phyloP scores from a whole-genome alignment of 148 eudicot genomes.

The Salicornia ramosissima region DNA sequence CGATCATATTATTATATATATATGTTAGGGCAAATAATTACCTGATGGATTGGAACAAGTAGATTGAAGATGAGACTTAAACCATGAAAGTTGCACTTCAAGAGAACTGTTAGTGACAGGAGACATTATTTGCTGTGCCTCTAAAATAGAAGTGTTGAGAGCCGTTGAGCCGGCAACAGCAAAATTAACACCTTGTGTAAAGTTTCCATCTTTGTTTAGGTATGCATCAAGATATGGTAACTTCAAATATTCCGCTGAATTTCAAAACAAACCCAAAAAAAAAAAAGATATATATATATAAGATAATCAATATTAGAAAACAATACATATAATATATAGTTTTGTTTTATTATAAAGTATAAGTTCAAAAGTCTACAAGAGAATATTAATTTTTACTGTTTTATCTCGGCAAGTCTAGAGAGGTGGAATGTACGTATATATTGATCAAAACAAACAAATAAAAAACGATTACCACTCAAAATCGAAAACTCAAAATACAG shows the following conservation, averaged over 20 bases:
- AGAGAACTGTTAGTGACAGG: slow-evolving; percentile 19
- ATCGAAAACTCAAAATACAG: no score
- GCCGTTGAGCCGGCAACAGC: slow-evolving; percentile 30
- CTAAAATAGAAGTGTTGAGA: slow-evolving; percentile 2
- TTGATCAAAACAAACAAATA: no score
- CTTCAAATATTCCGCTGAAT: slow-evolving; percentile 19
- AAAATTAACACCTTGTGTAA: slow-evolving; percentile 24
- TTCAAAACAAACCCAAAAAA: not conserved
- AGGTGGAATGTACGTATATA: no score
- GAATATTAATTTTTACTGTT: no score
- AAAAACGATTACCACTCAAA: no score
- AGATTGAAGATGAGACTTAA: slow-evolving; percentile 15
- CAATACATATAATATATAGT: no score
- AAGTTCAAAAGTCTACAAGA: no score
- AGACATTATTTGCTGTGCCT: not conserved
- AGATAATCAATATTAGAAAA: no score
- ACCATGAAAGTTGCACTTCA: slow-evolving; percentile 23
- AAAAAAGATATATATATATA: not conserved
- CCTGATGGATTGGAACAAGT: slow-evolving; percentile 2
- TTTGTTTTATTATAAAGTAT: no score
- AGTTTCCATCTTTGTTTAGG: slow-evolving; percentile 15
- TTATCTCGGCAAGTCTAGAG: no score
- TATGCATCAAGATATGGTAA: slow-evolving; percentile 20
- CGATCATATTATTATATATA: no score
- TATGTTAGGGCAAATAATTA: not conserved